Conservation (phyloP, 805 yeast genomes). For the Yueomyces sp. region DNA sequence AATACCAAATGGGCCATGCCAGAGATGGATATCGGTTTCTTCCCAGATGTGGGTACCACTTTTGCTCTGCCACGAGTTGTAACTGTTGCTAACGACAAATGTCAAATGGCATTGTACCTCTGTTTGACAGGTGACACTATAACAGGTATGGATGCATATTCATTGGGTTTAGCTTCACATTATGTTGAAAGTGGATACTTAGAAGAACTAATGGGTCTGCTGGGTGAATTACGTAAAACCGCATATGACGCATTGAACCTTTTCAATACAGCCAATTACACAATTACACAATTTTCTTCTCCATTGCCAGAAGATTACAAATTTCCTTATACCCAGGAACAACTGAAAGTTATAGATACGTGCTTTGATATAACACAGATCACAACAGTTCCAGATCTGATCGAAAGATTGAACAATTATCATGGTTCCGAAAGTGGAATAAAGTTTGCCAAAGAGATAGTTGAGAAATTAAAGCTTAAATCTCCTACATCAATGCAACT, state of each 20-base stretch:
- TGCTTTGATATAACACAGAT: slow-evolving; percentile 42
- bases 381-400: slow-evolving; percentile 36
- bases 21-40: slow-evolving; percentile 90
- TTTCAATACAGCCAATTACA: slow-evolving; percentile 41
- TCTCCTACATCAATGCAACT: slow-evolving; percentile 73
- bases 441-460: slow-evolving; percentile 50
- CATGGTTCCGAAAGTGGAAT: slow-evolving; percentile 39
- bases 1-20: slow-evolving; percentile 93
- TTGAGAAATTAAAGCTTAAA: slow-evolving; percentile 44
- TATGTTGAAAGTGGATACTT: slow-evolving; percentile 60
- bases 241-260: slow-evolving; percentile 2
- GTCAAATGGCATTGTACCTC: slow-evolving; percentile 70
- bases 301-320: slow-evolving; percentile 50
- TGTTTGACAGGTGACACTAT: slow-evolving; percentile 78
- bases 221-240: slow-evolving; percentile 40
- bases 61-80: slow-evolving; percentile 69
- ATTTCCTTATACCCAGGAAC: slow-evolving; percentile 41
- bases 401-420: slow-evolving; percentile 35
- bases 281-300: slow-evolving; percentile 68
- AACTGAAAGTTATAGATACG: slow-evolving; percentile 51
- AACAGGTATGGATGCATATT: slow-evolving; percentile 66
- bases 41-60: slow-evolving; percentile 91
- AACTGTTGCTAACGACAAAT: slow-evolving; percentile 33
- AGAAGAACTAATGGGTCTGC: slow-evolving; percentile 46
- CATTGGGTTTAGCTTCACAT: slow-evolving; percentile 83